These are phyloP conservation scores for Rubus idaeus DNA, from an alignment of 306 rosid species.

Conservation along the genomic window DNA sequence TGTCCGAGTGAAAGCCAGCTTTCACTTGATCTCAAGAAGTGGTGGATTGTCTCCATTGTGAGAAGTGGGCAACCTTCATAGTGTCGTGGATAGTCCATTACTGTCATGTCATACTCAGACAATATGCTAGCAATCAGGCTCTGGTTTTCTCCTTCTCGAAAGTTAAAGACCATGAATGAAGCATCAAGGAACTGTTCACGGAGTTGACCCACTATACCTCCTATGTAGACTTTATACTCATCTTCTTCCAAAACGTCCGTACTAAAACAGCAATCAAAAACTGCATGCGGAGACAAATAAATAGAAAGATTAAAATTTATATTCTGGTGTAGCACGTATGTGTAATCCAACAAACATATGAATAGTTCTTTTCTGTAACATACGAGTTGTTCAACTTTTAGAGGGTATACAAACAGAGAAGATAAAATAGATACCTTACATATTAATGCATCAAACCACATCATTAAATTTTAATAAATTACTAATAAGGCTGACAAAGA, in stretches of 20 bases:
- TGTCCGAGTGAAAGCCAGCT: slow-evolving; percentile 90
- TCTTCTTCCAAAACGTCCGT: slow-evolving; percentile 78
- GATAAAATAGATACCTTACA: neutral
- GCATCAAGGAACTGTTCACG: slow-evolving; percentile 75
- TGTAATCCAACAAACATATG: neutral
- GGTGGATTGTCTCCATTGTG: slow-evolving; percentile 95
- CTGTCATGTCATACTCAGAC: slow-evolving; percentile 81
- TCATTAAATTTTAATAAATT: neutral
- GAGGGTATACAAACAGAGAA: neutral
- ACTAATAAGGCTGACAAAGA: neutral
- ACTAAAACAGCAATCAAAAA: slow-evolving; percentile 93
- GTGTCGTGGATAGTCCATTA: slow-evolving; percentile 92
- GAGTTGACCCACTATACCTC: slow-evolving; percentile 70
- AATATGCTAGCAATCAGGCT: slow-evolving; percentile 65
- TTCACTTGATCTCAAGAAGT: slow-evolving; percentile 91
- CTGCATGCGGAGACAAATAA: slow-evolving; percentile 46
- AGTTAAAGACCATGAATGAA: slow-evolving; percentile 93
- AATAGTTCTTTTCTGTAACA: neutral
- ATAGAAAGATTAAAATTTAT: slow-evolving; percentile 4
- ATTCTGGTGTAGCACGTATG: neutral
- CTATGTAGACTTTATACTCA: slow-evolving; percentile 66
- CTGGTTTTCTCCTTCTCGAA: slow-evolving; percentile 83
- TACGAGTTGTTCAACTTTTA: neutral
- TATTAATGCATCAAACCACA: neutral
- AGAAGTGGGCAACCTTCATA: slow-evolving; percentile 95